These are phyloP conservation scores for Cryptosporidium bovis DNA, from an alignment of 169 alveolate species.

Conservation along the genomic window DNA sequence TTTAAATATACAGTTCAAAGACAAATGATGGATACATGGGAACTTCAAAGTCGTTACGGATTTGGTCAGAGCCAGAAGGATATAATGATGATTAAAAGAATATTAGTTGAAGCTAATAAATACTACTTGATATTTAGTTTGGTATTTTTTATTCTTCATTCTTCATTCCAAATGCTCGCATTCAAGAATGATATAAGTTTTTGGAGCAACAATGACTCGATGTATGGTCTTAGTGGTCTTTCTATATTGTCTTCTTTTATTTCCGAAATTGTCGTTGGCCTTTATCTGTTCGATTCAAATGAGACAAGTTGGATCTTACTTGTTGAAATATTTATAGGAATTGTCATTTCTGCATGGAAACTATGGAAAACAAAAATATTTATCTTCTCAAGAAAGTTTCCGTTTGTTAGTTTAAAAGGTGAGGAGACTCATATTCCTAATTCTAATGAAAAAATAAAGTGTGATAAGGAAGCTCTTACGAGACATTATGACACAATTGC, in stretches of 20 bases:
- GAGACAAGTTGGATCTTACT: slow-evolving; percentile 92
- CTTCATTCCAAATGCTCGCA: slow-evolving; percentile 91
- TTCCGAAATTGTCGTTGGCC: slow-evolving; percentile 90
- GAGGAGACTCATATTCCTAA: slow-evolving; percentile 22
- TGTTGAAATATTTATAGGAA: slow-evolving; percentile 90
- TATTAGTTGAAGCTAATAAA: slow-evolving; percentile 87
- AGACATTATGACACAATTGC: slow-evolving; percentile 92
- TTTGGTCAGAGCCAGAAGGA: slow-evolving; percentile 81
- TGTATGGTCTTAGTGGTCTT: slow-evolving; percentile 95
- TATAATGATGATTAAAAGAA: slow-evolving; percentile 88
- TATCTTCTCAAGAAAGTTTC: slow-evolving; percentile 83
- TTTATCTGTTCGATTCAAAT: slow-evolving; percentile 92
- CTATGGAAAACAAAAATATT: slow-evolving; percentile 92
- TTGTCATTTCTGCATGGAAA: slow-evolving; percentile 93
- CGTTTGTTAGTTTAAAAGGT: slow-evolving; percentile 83
- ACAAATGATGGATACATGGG: slow-evolving; percentile 57
- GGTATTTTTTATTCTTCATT: slow-evolving; percentile 85
- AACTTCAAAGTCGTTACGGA: slow-evolving; percentile 57
- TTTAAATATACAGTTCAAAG: slow-evolving; percentile 74
- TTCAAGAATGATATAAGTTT: slow-evolving; percentile 93
- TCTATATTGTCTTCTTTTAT: slow-evolving; percentile 88
- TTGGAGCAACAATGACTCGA: slow-evolving; percentile 94
- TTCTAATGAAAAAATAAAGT: slow-evolving; percentile 2
- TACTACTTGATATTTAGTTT: slow-evolving; percentile 87
- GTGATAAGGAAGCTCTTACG: slow-evolving; percentile 75